phyloP scores from a whole-genome alignment of 805 yeast genomes.

The Maudiozyma saulgeensis region DNA sequence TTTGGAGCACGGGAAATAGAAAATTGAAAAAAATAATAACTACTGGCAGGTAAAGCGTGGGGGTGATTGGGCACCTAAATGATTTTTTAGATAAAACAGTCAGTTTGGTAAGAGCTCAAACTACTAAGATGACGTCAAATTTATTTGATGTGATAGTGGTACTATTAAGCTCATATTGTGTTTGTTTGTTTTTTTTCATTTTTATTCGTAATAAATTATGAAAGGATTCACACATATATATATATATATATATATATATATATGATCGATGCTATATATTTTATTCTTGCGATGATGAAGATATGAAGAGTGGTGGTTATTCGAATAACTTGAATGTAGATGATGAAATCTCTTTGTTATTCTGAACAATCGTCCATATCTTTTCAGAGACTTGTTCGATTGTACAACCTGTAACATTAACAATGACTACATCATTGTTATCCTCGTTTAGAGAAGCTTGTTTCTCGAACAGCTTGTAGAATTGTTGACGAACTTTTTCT shows the following conservation, averaged over 20 bases:
- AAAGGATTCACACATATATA: neutral
- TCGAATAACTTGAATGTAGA: neutral
- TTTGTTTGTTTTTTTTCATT: no score
- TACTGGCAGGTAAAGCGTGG: neutral
- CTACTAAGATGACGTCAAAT: no score
- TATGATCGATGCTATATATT: neutral
- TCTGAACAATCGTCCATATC: neutral
- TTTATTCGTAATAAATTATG: no score
- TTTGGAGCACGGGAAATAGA: no score
- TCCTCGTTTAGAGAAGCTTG: conserved; percentile 16
- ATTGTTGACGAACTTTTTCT: conserved; percentile 52
- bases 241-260: neutral
- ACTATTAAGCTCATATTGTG: no score
- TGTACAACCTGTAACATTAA: conserved; percentile 51
- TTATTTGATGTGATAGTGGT: no score
- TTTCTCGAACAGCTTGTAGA: conserved; percentile 37
- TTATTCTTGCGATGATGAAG: no score
- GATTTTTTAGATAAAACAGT: neutral
- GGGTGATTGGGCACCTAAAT: no score
- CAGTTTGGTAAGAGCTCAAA: no score
- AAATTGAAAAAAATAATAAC: neutral
- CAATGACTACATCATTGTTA: conserved; percentile 30
- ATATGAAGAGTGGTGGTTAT: neutral
- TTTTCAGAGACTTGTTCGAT: conserved; percentile 44
- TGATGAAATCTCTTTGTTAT: neutral